A percentile compares a stretch with the other conserved stretches of the same genome.
These are phyloP conservation scores for Thamnidium elegans DNA, from an alignment of 192 early-diverging fungal genomes.

Conservation along the genomic window DNA sequence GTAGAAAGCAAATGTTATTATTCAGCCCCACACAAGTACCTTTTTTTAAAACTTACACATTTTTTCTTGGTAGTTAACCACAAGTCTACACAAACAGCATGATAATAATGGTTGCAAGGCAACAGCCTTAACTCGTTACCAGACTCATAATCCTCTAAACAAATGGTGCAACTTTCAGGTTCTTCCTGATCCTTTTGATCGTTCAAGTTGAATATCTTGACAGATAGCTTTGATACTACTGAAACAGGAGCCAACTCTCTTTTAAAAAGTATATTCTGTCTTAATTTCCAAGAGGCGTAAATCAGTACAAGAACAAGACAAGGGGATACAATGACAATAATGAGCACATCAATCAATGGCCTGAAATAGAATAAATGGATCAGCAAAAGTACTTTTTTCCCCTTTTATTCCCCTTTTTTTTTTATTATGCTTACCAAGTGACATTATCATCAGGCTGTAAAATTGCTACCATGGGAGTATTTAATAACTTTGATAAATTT, in stretches of 20 bases:
- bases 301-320: conserved; percentile 70
- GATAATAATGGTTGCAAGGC: conserved; percentile 89
- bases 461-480: conserved; percentile 29
- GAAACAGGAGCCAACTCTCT: conserved; percentile 73
- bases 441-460: conserved; percentile 40
- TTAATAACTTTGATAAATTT: conserved; percentile 17
- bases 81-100: conserved; percentile 84
- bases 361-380: conserved; percentile 8
- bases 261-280: conserved; percentile 60
- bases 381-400: conserved; percentile 2
- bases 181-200: conserved; percentile 32
- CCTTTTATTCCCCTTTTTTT: background rate
- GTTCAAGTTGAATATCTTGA: conserved; percentile 69
- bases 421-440: conserved; percentile 27
- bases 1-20: background rate
- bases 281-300: conserved; percentile 67
- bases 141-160: conserved; percentile 87
- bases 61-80: conserved; percentile 87
- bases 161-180: conserved; percentile 86
- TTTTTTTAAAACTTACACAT: conserved; percentile 67
- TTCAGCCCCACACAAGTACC: background rate
- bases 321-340: conserved; percentile 77
- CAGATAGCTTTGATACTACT: conserved; percentile 67
- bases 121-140: conserved; percentile 82
- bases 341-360: conserved; percentile 75